Conservation (phyloP, 2,329 filamentous ascomycete genomes). For the Aspergillus nomiae region DNA sequence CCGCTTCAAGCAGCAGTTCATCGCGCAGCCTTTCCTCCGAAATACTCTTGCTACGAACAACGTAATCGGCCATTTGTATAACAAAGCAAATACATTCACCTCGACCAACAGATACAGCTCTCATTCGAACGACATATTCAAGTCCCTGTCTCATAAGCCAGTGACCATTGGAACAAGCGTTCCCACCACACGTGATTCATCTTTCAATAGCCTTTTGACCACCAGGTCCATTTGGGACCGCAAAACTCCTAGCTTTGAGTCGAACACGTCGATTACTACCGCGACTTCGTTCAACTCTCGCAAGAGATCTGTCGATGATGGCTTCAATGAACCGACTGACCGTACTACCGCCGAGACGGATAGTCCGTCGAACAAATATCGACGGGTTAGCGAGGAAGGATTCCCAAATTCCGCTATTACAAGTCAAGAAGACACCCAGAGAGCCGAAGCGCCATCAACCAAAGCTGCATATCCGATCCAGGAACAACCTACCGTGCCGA, state of each 20-base stretch:
- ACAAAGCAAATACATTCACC: background rate
- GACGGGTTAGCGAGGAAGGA: conserved; percentile 10
- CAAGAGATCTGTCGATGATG: conserved; percentile 18
- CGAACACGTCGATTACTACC: conserved; percentile 10
- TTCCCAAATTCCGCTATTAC: conserved; percentile 5
- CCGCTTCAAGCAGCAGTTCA: background rate
- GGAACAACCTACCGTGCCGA: background rate
- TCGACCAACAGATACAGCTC: background rate
- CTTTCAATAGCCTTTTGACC: conserved; percentile 13
- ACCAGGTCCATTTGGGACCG: conserved; percentile 11
- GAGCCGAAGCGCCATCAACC: background rate
- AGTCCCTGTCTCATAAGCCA: background rate
- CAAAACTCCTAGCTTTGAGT: conserved; percentile 13
- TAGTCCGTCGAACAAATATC: conserved; percentile 13
- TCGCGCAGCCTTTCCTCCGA: background rate
- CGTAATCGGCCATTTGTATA: background rate
- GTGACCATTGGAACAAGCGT: background rate
- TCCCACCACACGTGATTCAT: conserved; percentile 13
- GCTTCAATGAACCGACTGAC: background rate
- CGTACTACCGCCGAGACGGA: background rate
- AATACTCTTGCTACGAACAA: background rate
- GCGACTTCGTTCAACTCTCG: conserved; percentile 9
- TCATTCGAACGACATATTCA: background rate
- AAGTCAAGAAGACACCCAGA: background rate
- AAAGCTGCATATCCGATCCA: background rate